A percentile compares a stretch with the other conserved stretches of the same genome.
phyloP scores from a whole-genome alignment of 345 rosid species.

The Nasturtium officinale region DNA sequence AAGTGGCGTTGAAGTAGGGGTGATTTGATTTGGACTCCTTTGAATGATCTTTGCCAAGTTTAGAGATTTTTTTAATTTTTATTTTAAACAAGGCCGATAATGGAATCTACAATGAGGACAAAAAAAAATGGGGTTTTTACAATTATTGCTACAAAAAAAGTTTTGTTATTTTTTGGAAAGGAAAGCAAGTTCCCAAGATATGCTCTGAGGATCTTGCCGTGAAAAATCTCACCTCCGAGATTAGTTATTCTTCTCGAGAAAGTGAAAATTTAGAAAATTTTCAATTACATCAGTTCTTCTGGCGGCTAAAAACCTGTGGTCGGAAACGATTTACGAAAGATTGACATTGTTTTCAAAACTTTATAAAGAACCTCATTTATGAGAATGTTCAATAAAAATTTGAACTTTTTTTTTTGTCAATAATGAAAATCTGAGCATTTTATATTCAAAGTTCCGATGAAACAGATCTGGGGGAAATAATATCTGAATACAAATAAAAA shows the following conservation, averaged over 20 bases:
- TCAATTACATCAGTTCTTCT: conserved; percentile 16
- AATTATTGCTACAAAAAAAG: conserved; percentile 12
- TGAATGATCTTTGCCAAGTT: conserved; percentile 28
- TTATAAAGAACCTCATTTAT: conserved; percentile 15
- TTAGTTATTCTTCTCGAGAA: conserved; percentile 13
- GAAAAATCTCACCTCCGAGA: conserved; percentile 33
- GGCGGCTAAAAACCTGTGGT: conserved; percentile 26
- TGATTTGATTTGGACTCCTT: conserved; percentile 19
- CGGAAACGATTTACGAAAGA: conserved; percentile 25
- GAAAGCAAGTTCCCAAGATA: conserved; percentile 29
- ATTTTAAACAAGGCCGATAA: conserved; percentile 18
- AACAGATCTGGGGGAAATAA: background rate
- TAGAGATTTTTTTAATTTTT: conserved; percentile 21
- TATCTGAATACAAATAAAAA: conserved; percentile 11
- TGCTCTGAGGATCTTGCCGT: conserved; percentile 21
- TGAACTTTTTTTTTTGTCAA: too few species aligned
- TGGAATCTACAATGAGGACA: conserved; percentile 39
- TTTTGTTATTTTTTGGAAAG: background rate
- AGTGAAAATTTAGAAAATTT: background rate
- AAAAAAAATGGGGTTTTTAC: conserved; percentile 3
- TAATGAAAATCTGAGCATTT: background rate
- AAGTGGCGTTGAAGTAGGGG: conserved; percentile 22
- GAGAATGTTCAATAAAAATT: background rate
- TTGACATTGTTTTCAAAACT: conserved; percentile 8
- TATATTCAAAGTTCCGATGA: conserved; percentile 2